phyloP scores from a whole-genome alignment of 768 basidiomycete species.

The Hygrophorus russula region DNA sequence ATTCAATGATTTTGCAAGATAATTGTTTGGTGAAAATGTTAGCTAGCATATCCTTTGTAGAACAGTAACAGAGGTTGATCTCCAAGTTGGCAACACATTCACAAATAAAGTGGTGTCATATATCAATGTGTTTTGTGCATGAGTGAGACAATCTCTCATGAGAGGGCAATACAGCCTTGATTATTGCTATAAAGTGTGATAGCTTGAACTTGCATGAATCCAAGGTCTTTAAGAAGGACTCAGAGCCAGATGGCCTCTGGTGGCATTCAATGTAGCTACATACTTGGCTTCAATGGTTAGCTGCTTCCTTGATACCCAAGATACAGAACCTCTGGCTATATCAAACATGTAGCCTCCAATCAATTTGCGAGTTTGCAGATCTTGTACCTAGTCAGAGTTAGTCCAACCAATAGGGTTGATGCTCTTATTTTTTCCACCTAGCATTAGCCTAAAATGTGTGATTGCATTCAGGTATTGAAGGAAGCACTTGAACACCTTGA shows the following conservation, averaged over 20 bases:
- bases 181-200: not conserved
- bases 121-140: constrained; percentile 5
- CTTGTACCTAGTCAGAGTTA: constrained; percentile 17
- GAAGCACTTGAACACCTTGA: constrained; percentile 14
- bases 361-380: constrained; percentile 12
- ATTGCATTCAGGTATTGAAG: constrained; percentile 18
- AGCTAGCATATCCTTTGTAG: no score
- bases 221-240: constrained; percentile 9
- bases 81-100: not conserved
- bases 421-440: constrained; percentile 7
- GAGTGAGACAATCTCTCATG: not conserved
- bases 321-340: constrained; percentile 15
- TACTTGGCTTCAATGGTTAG: constrained; percentile 21
- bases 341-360: constrained; percentile 19
- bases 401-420: constrained; percentile 2
- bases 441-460: constrained; percentile 6
- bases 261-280: constrained; percentile 16
- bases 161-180: not conserved
- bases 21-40: no score
- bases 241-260: constrained; percentile 14
- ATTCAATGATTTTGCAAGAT: no score
- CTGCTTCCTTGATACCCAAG: constrained; percentile 23
- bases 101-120: constrained; percentile 5
- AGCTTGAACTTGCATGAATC: not conserved
- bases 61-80: no score